These are phyloP conservation scores for Amauroascus verrucosus DNA, from an alignment of 2,329 filamentous ascomycete species.

Conservation along the genomic window DNA sequence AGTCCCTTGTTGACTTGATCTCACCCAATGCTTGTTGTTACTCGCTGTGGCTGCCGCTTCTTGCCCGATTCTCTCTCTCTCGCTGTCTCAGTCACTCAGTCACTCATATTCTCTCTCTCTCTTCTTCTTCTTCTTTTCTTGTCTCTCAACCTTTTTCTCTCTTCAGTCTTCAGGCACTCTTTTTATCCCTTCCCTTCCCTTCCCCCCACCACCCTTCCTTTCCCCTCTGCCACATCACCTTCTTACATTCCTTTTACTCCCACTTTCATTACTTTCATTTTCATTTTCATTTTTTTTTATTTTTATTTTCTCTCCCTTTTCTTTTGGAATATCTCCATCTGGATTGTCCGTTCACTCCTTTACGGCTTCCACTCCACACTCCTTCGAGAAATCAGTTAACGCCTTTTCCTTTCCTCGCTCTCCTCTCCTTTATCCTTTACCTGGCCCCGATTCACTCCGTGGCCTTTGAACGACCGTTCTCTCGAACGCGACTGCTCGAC, in stretches of 20 bases:
- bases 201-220: constrained; percentile 2
- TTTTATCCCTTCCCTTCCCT: constrained; percentile 6
- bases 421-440: constrained; percentile 19
- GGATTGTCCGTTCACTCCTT: constrained; percentile 44
- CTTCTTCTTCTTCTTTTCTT: background rate
- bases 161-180: constrained; percentile 15
- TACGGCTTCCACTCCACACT: constrained; percentile 34
- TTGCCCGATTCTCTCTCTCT: constrained; percentile 3
- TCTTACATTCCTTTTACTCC: background rate
- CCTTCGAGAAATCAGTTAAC: constrained; percentile 2
- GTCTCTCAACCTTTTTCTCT: constrained; percentile 6
- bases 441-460: background rate
- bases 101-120: background rate
- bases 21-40: background rate
- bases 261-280: constrained; percentile 18
- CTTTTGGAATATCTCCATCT: constrained; percentile 16
- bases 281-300: constrained; percentile 3
- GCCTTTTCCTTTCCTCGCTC: constrained; percentile 18
- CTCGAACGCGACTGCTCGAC: constrained; percentile 1
- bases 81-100: constrained; percentile 11
- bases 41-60: no score
- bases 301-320: constrained; percentile 20
- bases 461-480: background rate
- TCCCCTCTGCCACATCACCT: constrained; percentile 13
- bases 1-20: background rate